Conservation (phyloP, 345 rosid genomes). For the Syzygium aromaticum region DNA sequence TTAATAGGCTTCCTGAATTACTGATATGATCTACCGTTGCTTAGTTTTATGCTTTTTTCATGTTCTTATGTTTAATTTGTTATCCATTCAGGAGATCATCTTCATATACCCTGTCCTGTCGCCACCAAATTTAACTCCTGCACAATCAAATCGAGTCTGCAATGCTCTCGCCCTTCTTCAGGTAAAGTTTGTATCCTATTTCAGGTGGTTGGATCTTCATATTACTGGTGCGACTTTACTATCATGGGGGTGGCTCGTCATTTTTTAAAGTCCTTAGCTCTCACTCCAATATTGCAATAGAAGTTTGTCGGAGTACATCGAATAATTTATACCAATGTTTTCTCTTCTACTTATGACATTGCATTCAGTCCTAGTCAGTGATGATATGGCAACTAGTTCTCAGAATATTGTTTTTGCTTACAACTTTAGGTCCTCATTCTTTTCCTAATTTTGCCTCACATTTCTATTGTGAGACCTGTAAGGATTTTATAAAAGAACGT, state of each 20-base stretch:
- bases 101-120: constrained; percentile 93
- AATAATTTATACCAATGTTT: neutral
- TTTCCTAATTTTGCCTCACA: neutral
- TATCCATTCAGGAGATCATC: constrained; percentile 73
- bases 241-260: neutral
- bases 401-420: neutral
- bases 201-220: neutral
- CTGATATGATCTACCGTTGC: neutral
- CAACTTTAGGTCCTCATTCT: neutral
- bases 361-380: neutral
- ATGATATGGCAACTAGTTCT: neutral
- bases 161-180: constrained; percentile 99
- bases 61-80: neutral
- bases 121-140: constrained; percentile 81
- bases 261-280: neutral
- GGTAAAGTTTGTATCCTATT: constrained; percentile 22
- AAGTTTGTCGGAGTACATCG: neutral
- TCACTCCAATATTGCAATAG: neutral
- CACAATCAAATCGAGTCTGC: constrained; percentile 96
- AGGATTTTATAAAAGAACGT: neutral
- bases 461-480: neutral
- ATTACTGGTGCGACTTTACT: neutral
- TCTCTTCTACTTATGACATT: neutral
- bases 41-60: neutral
- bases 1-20: neutral